Evolutionary conservation across 2,329 filamentous ascomycete species (phyloP).

Genomic region (Orbilia ellipsospora): DNA sequence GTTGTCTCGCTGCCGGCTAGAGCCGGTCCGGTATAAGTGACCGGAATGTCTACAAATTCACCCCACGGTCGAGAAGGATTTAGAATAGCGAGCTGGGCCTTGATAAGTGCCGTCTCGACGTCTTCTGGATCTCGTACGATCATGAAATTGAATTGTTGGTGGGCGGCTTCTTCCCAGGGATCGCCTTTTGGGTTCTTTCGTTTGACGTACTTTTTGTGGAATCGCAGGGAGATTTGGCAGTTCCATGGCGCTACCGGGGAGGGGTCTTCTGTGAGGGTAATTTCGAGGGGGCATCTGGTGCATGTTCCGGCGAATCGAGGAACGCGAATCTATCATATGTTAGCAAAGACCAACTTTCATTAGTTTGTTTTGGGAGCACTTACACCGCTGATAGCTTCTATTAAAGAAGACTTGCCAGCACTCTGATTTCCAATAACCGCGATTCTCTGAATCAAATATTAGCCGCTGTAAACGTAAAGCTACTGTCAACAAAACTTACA

Average conservation of each 20-base stretch:
- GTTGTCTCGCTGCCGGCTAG: constrained; percentile 26
- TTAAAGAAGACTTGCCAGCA: constrained; percentile 58
- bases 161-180: constrained; percentile 56
- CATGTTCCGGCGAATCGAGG: constrained; percentile 59
- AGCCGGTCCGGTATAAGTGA: constrained; percentile 16
- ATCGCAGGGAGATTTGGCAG: constrained; percentile 58
- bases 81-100: constrained; percentile 57
- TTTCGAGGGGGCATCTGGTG: constrained; percentile 59
- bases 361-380: constrained; percentile 2
- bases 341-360: background rate
- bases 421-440: constrained; percentile 59
- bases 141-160: constrained; percentile 56
- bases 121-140: constrained; percentile 55
- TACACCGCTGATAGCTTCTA: constrained; percentile 59
- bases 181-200: constrained; percentile 38
- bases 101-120: constrained; percentile 57
- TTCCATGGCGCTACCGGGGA: constrained; percentile 54
- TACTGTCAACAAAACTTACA: background rate
- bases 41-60: constrained; percentile 49
- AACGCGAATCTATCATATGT: constrained; percentile 57
- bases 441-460: constrained; percentile 51
- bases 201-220: constrained; percentile 57
- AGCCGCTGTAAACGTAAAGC: background rate
- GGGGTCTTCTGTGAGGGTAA: constrained; percentile 57
- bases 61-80: constrained; percentile 57